phyloP scores from a whole-genome alignment of 2,329 filamentous ascomycete genomes.

The Verticillium longisporum region DNA sequence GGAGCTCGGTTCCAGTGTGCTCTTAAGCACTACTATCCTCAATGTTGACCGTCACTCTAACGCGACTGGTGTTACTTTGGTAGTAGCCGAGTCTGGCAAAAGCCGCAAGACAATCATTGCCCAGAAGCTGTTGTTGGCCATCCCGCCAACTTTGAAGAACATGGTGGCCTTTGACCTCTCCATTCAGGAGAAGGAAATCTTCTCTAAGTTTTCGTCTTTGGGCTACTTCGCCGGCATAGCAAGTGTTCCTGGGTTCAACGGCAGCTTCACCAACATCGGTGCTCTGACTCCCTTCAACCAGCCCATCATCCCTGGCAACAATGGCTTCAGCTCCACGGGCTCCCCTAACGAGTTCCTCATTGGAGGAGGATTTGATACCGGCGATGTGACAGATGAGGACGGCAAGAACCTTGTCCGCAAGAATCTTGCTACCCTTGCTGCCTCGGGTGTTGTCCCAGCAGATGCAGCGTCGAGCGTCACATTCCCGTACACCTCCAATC shows the following conservation, averaged over 20 bases:
- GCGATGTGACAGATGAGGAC: conserved; percentile 7
- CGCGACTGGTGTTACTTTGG: conserved; percentile 18
- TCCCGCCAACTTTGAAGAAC: conserved; percentile 25
- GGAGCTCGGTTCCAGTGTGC: conserved; percentile 18
- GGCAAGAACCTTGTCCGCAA: conserved; percentile 10
- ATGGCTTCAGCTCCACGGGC: conserved; percentile 9
- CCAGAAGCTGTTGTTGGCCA: conserved; percentile 24
- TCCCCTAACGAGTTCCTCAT: conserved; percentile 14
- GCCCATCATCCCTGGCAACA: conserved; percentile 10
- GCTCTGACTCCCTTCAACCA: conserved; percentile 8
- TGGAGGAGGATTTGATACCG: conserved; percentile 4
- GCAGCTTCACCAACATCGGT: conserved; percentile 14
- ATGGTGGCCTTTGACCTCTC: conserved; percentile 24
- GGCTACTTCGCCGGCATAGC: conserved; percentile 24
- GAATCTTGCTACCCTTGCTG: conserved; percentile 3
- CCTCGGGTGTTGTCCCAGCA: conserved; percentile 3
- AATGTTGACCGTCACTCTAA: conserved; percentile 12
- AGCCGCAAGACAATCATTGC: conserved; percentile 4
- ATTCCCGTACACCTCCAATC: conserved; percentile 16
- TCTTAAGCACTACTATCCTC: conserved; percentile 17
- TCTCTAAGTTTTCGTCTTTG: conserved; percentile 23
- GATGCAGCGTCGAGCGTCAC: conserved; percentile 5
- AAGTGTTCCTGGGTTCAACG: conserved; percentile 17
- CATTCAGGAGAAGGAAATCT: conserved; percentile 20
- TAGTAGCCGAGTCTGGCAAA: conserved; percentile 3